phyloP scores from a whole-genome alignment of 139 green algal species.

The Chlorella sp. region DNA sequence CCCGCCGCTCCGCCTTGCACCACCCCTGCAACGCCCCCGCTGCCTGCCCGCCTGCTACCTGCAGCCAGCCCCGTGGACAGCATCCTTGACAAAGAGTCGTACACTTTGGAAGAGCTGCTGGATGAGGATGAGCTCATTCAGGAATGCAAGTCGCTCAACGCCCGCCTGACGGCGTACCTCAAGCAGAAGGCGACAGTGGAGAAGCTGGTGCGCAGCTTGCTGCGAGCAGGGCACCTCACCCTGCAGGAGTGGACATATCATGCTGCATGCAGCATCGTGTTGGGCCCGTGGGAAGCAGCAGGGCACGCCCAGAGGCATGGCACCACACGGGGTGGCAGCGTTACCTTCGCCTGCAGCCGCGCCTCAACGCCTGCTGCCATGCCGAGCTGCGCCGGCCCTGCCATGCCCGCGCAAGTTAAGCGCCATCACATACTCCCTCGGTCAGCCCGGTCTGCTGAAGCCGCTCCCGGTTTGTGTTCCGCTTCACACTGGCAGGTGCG shows the following conservation, averaged over 20 bases:
- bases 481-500: constrained; percentile 11
- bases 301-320: not conserved
- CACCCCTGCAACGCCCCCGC: not conserved
- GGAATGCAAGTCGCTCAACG: constrained; percentile 93
- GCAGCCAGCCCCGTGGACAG: constrained; percentile 67
- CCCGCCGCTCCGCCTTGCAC: not conserved
- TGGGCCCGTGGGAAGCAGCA: not conserved
- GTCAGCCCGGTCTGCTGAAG: no score
- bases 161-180: constrained; percentile 84
- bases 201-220: constrained; percentile 64
- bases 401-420: no score
- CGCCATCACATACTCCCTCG: no score
- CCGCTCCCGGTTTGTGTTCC: no score
- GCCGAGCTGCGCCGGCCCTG: no score
- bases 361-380: no score
- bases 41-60: not conserved
- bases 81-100: constrained; percentile 91
- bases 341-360: no score
- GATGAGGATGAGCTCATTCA: constrained; percentile 97
- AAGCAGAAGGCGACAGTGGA: constrained; percentile 74
- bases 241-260: not conserved
- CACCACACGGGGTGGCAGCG: no score
- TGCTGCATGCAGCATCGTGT: not conserved
- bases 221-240: not conserved
- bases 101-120: constrained; percentile 92